Conservation (phyloP, 2,329 filamentous ascomycete species). For the Leptographium galeiforme region DNA sequence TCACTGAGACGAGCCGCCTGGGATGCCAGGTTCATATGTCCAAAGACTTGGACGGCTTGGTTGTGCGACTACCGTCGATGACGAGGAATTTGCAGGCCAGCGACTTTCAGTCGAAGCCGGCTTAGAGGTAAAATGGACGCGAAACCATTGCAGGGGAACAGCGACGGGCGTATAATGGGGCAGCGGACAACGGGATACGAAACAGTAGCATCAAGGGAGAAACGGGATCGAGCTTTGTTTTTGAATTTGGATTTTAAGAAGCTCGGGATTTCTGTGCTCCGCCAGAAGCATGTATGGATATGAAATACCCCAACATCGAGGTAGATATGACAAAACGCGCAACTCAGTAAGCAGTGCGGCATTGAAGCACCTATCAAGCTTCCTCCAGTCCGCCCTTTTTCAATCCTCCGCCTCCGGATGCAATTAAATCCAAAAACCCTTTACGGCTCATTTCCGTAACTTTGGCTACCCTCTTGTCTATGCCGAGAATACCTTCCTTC, state of each 20-base stretch:
- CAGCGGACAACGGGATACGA: not conserved
- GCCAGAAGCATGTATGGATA: not conserved
- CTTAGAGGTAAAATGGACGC: not conserved
- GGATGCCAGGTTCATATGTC: slow-evolving; percentile 90
- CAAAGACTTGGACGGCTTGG: slow-evolving; percentile 75
- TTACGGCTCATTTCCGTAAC: slow-evolving; percentile 94
- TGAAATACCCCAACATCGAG: not conserved
- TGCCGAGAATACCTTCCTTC: slow-evolving; percentile 63
- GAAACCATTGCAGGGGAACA: not conserved
- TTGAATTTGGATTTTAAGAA: not conserved
- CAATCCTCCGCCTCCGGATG: slow-evolving; percentile 43
- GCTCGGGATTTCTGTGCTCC: not conserved
- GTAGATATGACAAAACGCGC: slow-evolving; percentile 1
- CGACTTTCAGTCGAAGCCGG: slow-evolving; percentile 50
- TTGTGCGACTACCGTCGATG: slow-evolving; percentile 79
- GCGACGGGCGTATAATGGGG: not conserved
- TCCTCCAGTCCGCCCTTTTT: slow-evolving; percentile 48
- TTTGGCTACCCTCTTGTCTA: slow-evolving; percentile 70
- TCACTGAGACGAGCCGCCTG: slow-evolving; percentile 72
- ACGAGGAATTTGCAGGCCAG: slow-evolving; percentile 91
- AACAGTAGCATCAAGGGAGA: not conserved
- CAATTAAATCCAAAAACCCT: slow-evolving; percentile 86
- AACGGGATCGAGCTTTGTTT: not conserved
- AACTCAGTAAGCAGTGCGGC: slow-evolving; percentile 1
- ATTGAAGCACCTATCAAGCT: slow-evolving; percentile 21